Conservation (phyloP, 2,329 filamentous ascomycete genomes). For the Mycosphaerella sp. region DNA sequence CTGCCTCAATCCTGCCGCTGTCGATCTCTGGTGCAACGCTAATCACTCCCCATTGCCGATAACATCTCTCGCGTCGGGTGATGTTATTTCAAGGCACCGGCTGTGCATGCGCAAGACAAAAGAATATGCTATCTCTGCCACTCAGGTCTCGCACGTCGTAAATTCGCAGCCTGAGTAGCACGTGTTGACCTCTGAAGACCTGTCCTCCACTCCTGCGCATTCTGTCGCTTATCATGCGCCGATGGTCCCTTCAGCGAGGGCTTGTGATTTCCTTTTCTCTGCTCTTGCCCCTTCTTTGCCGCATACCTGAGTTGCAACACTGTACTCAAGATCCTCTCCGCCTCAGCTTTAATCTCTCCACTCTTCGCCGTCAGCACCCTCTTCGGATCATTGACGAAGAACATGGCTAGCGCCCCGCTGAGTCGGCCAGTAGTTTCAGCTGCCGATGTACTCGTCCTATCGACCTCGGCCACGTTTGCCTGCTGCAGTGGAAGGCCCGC, state of each 20-base stretch:
- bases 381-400: conserved; percentile 16
- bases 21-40: too few species aligned
- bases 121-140: not conserved
- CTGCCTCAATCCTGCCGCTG: too few species aligned
- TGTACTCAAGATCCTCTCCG: conserved; percentile 7
- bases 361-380: conserved; percentile 19
- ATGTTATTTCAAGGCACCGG: too few species aligned
- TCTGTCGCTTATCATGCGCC: not conserved
- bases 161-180: not conserved
- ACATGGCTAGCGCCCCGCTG: conserved; percentile 19
- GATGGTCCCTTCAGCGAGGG: not conserved
- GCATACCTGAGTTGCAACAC: conserved; percentile 6
- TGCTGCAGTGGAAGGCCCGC: conserved; percentile 25
- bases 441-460: not conserved
- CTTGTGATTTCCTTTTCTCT: not conserved
- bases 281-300: not conserved
- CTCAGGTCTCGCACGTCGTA: not conserved
- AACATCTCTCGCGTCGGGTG: too few species aligned
- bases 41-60: too few species aligned
- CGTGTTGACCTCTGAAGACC: not conserved
- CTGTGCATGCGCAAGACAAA: too few species aligned
- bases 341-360: conserved; percentile 16
- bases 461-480: not conserved
- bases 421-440: not conserved
- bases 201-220: not conserved